phyloP scores from a whole-genome alignment of 768 basidiomycete genomes.

The Lactarius trivialis region DNA sequence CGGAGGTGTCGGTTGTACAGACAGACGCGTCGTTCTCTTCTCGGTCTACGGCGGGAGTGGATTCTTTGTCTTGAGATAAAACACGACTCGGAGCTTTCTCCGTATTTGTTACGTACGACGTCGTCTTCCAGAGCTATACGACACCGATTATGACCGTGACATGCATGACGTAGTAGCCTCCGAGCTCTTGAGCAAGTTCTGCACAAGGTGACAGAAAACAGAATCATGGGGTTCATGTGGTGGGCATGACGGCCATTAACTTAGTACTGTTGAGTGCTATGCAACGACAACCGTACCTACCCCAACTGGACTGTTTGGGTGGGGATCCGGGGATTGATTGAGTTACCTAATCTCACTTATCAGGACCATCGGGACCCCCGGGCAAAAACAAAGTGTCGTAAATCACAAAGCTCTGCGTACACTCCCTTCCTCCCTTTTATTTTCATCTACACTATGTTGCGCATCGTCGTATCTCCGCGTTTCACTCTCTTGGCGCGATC shows the following conservation, averaged over 20 bases:
- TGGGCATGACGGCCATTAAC: neutral
- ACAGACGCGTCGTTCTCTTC: constrained; percentile 59
- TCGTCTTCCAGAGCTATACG: too few species aligned
- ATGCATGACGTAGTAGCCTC: too few species aligned
- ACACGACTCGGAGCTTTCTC: too few species aligned
- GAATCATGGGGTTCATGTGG: too few species aligned
- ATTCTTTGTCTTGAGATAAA: constrained; percentile 32
- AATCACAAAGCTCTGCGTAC: neutral
- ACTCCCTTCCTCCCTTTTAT: neutral
- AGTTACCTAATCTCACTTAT: neutral
- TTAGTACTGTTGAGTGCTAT: neutral
- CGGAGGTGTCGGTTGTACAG: constrained; percentile 26
- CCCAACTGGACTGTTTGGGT: neutral
- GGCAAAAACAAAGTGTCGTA: neutral
- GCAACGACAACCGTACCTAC: neutral
- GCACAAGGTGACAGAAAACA: neutral
- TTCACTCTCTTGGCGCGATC: constrained; percentile 35
- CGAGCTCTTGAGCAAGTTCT: neutral
- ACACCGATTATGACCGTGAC: too few species aligned
- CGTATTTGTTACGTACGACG: too few species aligned
- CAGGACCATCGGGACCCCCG: neutral
- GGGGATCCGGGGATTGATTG: neutral
- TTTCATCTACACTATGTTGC: constrained; percentile 34
- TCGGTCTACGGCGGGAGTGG: constrained; percentile 53
- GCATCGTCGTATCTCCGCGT: constrained; percentile 25